Conservation (phyloP, 2,329 filamentous ascomycete species). For the Cordyceps tenuipes region DNA sequence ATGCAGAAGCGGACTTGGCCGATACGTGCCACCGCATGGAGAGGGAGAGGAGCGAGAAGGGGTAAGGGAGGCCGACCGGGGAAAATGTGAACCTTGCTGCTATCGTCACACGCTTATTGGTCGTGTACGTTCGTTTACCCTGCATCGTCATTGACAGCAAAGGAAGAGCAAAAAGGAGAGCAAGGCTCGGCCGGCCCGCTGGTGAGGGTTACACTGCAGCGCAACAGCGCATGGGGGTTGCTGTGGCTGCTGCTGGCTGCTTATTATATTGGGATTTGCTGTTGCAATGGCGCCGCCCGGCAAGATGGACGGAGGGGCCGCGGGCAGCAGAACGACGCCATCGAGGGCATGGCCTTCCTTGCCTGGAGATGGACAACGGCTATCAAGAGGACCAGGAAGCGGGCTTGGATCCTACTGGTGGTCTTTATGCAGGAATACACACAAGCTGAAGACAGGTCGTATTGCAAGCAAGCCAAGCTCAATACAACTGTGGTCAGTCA, state of each 20-base stretch:
- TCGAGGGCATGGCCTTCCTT: too few species aligned
- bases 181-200: neutral
- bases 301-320: neutral
- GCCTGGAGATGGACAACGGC: too few species aligned
- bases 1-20: neutral
- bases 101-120: neutral
- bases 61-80: neutral
- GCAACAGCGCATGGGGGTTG: neutral
- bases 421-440: too few species aligned
- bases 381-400: neutral
- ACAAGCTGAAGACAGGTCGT: neutral
- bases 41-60: neutral
- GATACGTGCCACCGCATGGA: neutral
- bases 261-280: neutral
- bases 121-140: neutral
- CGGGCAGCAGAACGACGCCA: too few species aligned
- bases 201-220: constrained; percentile 2
- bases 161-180: too few species aligned
- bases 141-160: neutral
- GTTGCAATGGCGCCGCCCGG: neutral
- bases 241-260: neutral
- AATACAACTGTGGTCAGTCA: neutral
- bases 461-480: too few species aligned
- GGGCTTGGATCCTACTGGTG: neutral
- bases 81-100: too few species aligned